These are phyloP conservation scores for Niebla homalea DNA, from an alignment of 495 filamentous ascomycete genomes.

Conservation along the genomic window DNA sequence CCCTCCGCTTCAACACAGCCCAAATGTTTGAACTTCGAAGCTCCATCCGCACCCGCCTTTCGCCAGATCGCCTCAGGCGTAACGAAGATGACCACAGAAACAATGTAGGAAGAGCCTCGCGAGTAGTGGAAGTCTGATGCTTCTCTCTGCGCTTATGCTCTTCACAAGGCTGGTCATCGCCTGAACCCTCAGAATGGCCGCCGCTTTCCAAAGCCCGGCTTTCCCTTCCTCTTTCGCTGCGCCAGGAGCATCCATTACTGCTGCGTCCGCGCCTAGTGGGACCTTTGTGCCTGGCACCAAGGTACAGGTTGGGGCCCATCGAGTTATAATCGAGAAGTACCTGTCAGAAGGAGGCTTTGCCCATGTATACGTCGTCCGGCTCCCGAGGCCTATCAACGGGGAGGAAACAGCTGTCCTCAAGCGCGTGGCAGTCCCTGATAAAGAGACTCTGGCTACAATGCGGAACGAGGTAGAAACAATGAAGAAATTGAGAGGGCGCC, in stretches of 20 bases:
- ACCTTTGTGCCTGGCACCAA: slow-evolving; percentile 90
- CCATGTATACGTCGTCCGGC: slow-evolving; percentile 90
- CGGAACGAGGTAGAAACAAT: slow-evolving; percentile 98
- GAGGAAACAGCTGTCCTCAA: slow-evolving; percentile 84
- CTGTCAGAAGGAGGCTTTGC: slow-evolving; percentile 97
- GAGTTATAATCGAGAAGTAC: slow-evolving; percentile 94
- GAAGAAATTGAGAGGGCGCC: slow-evolving; percentile 96
- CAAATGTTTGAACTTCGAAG: too few relatives aligned
- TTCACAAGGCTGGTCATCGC: background rate
- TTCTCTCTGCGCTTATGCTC: background rate
- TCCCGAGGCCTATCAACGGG: slow-evolving; percentile 64
- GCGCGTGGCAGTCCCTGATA: slow-evolving; percentile 94
- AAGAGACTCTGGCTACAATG: slow-evolving; percentile 86
- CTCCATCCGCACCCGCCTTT: too few relatives aligned
- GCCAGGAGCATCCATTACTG: slow-evolving; percentile 17
- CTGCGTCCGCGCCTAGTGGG: slow-evolving; percentile 55
- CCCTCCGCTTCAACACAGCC: too few relatives aligned
- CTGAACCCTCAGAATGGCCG: slow-evolving; percentile 10
- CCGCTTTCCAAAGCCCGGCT: slow-evolving; percentile 11
- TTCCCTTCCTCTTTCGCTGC: slow-evolving; percentile 13
- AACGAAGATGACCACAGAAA: too few relatives aligned
- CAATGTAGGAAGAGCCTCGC: too few relatives aligned
- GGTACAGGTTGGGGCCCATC: slow-evolving; percentile 85
- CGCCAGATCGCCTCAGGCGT: too few relatives aligned
- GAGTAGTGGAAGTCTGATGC: too few relatives aligned